Evolutionary conservation across 2,329 filamentous ascomycete genomes (phyloP), one percentile per base, ranked within the genome.

Genomic region (Aspergillus fischeri): DNA sequence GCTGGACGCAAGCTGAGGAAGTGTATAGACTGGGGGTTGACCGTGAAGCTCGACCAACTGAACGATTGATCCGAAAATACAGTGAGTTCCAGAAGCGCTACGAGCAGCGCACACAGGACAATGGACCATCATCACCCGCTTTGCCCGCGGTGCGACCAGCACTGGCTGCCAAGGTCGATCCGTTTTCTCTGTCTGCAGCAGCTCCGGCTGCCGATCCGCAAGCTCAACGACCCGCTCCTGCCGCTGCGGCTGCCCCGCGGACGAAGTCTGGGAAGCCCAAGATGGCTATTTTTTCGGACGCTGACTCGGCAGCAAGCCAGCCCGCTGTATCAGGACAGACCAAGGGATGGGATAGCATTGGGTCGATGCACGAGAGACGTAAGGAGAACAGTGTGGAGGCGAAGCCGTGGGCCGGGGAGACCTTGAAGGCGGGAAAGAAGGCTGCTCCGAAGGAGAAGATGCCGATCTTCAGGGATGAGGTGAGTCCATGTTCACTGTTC

Each of bases 401-500:
- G 10, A 92, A 89, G 70, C 91, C 93, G 21, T 97, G 92, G 94
- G 89, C 81, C 10, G 94, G 94, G 27, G 92, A 97, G 78, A 97
- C 90, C 44, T 77, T 99, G 65, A 91, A 93, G 74, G 89, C 86
- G 2, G 91, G 90, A 45, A 93, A 91, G 67, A 94, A 91, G 78
- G 90, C 91, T 77, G 85, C 81, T 47, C 85, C 82, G 32, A 83
- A 82, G 54, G 82, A 87, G 54, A 97, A 97, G 81, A 89, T 99
- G 86, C 81, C 88, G 70, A 85, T 99, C 49, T 99, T 97, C 81
- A 93, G 90, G 81, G 94, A 99, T 81, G 81, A 89, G 89, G 94
- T 99, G 88, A 88, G 91, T 83, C 72, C 68, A 68, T 63, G 67
- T 65, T 72, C 71, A 65, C 63, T 62, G 63, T 65, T 62, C 62